These are phyloP conservation scores for Protomyces arabidopsidicola DNA, from an alignment of 1,139 yeast species.

Conservation along the genomic window DNA sequence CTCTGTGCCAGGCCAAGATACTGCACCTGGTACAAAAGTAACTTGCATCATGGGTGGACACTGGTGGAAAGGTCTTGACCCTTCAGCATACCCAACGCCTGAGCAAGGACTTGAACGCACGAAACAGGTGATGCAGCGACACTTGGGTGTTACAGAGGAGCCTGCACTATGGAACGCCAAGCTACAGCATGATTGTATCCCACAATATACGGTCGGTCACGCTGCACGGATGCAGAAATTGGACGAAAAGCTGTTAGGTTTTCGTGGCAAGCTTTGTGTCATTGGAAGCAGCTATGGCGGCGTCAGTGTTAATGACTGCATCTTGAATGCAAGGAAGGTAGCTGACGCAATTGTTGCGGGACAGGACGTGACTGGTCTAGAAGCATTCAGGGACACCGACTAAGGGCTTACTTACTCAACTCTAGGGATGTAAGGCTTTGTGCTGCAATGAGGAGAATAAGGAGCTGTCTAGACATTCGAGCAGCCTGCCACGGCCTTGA, in stretches of 20 bases:
- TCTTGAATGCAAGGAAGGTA: constrained; percentile 30
- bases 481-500: too few relatives aligned
- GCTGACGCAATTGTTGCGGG: constrained; percentile 7
- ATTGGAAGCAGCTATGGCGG: constrained; percentile 35
- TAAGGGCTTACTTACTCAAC: background rate
- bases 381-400: background rate
- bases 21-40: constrained; percentile 53
- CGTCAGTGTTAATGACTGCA: constrained; percentile 34
- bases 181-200: constrained; percentile 57
- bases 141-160: constrained; percentile 36
- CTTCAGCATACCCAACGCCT: constrained; percentile 46
- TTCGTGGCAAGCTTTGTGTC: constrained; percentile 29
- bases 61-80: constrained; percentile 43
- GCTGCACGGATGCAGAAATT: constrained; percentile 46
- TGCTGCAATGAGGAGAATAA: too few relatives aligned
- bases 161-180: constrained; percentile 40
- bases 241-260: constrained; percentile 35
- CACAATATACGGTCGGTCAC: constrained; percentile 77
- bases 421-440: too few relatives aligned
- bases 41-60: constrained; percentile 93
- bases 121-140: constrained; percentile 48
- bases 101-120: constrained; percentile 47
- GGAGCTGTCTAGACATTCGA: too few relatives aligned
- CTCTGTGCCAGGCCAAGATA: constrained; percentile 39
- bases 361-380: constrained; percentile 7